phyloP scores from a whole-genome alignment of 2,329 filamentous ascomycete species.

The Conoideocrella luteorostrata region DNA sequence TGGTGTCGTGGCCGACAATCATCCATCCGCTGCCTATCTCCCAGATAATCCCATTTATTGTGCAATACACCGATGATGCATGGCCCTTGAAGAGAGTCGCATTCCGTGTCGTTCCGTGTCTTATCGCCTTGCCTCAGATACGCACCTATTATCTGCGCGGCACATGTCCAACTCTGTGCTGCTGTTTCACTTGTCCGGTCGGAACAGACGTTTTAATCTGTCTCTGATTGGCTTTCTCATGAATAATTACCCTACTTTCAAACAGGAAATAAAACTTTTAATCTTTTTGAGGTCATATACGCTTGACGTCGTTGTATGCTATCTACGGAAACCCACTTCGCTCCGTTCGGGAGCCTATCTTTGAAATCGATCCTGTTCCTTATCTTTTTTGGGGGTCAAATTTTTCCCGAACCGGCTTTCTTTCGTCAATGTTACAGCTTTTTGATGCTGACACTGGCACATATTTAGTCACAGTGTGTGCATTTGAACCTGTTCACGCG shows the following conservation, averaged over 20 bases:
- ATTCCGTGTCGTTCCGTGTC: background rate
- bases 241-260: background rate
- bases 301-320: background rate
- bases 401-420: background rate
- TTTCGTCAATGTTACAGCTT: slow-evolving; percentile 2
- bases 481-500: background rate
- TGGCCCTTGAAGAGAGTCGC: background rate
- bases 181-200: too few relatives aligned
- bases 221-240: background rate
- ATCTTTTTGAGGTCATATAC: background rate
- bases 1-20: background rate
- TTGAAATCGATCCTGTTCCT: background rate
- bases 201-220: too few relatives aligned
- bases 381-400: background rate
- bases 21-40: background rate
- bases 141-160: too few relatives aligned
- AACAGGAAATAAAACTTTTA: background rate
- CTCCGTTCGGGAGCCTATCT: background rate
- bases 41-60: too few relatives aligned
- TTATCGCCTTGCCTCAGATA: too few relatives aligned
- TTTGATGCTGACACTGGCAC: background rate
- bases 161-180: background rate
- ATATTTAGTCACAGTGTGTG: too few relatives aligned
- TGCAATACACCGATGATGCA: too few relatives aligned
- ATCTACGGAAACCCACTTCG: slow-evolving; percentile 2